Evolutionary conservation across 192 early-diverging fungal genomes (phyloP).

Genomic region (Allomyces macrogynus): DNA sequence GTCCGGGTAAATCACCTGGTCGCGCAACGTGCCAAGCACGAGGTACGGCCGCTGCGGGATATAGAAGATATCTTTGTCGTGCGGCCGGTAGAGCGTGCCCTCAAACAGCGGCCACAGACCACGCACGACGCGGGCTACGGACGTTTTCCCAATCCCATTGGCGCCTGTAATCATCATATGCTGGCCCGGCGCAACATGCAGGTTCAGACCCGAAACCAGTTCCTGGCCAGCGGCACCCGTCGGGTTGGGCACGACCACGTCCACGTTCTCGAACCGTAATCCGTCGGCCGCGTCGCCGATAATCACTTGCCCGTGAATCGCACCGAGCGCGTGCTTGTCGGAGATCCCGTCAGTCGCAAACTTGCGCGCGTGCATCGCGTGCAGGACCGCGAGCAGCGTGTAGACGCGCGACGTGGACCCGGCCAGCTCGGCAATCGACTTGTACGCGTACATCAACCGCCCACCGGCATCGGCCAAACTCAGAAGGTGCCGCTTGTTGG

Average conservation of each 20-base stretch:
- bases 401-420: constrained; percentile 78
- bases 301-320: background rate
- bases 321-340: background rate
- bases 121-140: background rate
- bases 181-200: background rate
- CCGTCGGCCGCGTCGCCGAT: background rate
- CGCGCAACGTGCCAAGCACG: constrained; percentile 33
- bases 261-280: background rate
- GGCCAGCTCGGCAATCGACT: constrained; percentile 75
- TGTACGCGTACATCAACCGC: constrained; percentile 91
- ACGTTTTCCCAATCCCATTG: constrained; percentile 8
- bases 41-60: constrained; percentile 50
- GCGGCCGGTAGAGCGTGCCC: constrained; percentile 2
- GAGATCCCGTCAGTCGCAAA: background rate
- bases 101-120: background rate
- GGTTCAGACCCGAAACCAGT: background rate
- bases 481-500: constrained; percentile 79
- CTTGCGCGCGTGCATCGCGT: constrained; percentile 37
- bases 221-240: background rate
- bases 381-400: constrained; percentile 61
- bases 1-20: constrained; percentile 42
- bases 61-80: constrained; percentile 30
- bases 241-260: background rate
- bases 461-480: constrained; percentile 82
- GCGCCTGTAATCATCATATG: constrained; percentile 4